A percentile compares a stretch with the other conserved stretches of the same genome.
Conservation (phyloP, 352 stramenopile species). For the Albugo candida region DNA sequence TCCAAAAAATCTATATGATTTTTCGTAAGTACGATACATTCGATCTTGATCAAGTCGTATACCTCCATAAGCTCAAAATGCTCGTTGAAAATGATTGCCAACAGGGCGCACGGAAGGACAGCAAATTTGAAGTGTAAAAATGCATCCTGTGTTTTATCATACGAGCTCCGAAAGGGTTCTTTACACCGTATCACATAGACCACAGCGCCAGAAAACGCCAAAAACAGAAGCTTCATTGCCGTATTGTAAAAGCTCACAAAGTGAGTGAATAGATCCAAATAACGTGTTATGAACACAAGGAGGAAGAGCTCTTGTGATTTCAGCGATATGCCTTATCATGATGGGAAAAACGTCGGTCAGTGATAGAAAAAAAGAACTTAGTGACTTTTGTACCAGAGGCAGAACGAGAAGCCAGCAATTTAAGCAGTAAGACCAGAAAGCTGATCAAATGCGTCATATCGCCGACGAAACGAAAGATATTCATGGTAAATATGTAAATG, state of each 20-base stretch:
- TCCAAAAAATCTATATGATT: constrained; percentile 84
- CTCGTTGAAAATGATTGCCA: constrained; percentile 93
- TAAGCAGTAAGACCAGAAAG: constrained; percentile 96
- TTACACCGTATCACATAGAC: constrained; percentile 96
- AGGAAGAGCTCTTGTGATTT: constrained; percentile 99
- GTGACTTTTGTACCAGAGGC: constrained; percentile 25
- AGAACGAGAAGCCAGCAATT: constrained; percentile 79
- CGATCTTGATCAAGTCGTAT: background rate
- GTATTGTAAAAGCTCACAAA: constrained; percentile 96
- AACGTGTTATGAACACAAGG: constrained; percentile 95
- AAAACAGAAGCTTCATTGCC: constrained; percentile 98
- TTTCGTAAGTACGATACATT: background rate
- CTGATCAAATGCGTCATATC: constrained; percentile 98
- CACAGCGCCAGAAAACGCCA: constrained; percentile 90
- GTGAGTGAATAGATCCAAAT: constrained; percentile 96
- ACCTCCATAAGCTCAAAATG: constrained; percentile 78
- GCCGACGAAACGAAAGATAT: constrained; percentile 93
- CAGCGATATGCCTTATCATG: constrained; percentile 87
- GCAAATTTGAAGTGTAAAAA: constrained; percentile 98
- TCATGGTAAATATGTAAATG: constrained; percentile 36
- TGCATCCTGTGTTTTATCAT: constrained; percentile 97
- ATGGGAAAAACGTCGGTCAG: background rate
- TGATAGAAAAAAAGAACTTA: background rate
- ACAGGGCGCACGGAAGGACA: constrained; percentile 85
- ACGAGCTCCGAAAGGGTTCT: constrained; percentile 93